Base-by-base conservation (phyloP, 2,329 filamentous ascomycete genomes). In the Apiospora malaysiana region DNA sequence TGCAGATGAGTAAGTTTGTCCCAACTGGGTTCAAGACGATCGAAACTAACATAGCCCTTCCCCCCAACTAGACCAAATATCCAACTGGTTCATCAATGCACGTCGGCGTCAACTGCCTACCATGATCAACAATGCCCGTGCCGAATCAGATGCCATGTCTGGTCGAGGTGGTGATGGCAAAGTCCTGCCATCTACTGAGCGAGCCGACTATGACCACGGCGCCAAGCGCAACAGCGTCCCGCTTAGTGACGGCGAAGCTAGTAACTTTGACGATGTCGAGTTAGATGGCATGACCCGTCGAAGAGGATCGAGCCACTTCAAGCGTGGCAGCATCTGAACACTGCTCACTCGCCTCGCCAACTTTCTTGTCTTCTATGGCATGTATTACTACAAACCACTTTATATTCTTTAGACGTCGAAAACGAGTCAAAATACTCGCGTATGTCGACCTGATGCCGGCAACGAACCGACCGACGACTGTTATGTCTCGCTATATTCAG, bases 41-140 rank as follows among this genome's bases (percentile, higher is more conserved):
- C n/a, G 25, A 46, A 23, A 70, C 51, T 69, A 69, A 69, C 47
- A 6, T 16, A 8, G 6, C 59, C 16, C 66, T 66, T 2, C 63
- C 1, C 12, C 32, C 18, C 67, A 47, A 47, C 32, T 77, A 91
- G 89, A 90, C 80, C 89, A 90, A 84, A 92, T 94, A 27, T 92
- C 90, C 73, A 94, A 94, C 81, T 94, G 92, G 92, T 94, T 93
- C 81, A 94, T 94, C 81, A 94, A 94, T 74, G 91, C 91, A 40
- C 88, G 92, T 69, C 86, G 92, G 70, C 89, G 92, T 66, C 88
- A 91, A 75, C 81, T 92, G 25, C 89, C 89, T 1, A 81, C 83
- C 51, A 86, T 91, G 84, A 87, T 89, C 74, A 89, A 84, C 76
- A 88, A 87, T 73, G 86, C 86, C 2, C 83, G 84, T 69, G 85